A percentile compares a stretch with the other conserved stretches of the same genome.
phyloP scores from a whole-genome alignment of 1,139 yeast species.

The Geotrichum carabidarum region DNA sequence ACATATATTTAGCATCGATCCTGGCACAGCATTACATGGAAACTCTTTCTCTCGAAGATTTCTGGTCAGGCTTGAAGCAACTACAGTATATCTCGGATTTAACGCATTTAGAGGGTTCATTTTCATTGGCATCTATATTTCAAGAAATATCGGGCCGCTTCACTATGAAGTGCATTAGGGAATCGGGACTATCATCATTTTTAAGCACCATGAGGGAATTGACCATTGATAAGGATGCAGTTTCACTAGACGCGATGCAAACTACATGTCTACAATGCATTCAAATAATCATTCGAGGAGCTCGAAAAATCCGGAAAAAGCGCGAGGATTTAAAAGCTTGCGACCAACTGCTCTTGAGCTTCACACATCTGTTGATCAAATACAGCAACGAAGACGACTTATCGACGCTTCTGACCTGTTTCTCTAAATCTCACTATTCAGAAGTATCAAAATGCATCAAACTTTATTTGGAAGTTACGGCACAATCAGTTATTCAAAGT shows the following conservation, averaged over 20 bases:
- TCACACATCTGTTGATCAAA: neutral
- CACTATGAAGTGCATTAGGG: neutral
- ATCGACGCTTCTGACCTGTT: neutral
- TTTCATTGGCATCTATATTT: neutral
- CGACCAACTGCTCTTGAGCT: neutral
- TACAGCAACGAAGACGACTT: neutral
- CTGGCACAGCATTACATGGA: neutral
- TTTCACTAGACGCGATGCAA: neutral
- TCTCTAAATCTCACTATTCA: neutral
- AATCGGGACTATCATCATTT: neutral
- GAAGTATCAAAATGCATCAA: neutral
- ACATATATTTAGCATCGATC: neutral
- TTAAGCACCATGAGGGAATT: neutral
- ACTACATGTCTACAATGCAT: neutral
- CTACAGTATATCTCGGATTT: neutral
- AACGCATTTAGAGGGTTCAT: neutral
- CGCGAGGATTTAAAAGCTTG: neutral
- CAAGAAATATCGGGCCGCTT: neutral
- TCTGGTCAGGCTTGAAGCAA: neutral
- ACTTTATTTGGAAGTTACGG: neutral
- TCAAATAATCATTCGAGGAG: neutral
- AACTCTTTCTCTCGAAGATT: neutral
- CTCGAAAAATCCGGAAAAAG: neutral
- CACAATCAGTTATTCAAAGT: neutral
- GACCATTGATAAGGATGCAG: neutral